These are phyloP conservation scores for Colletotrichum shisoi DNA, from an alignment of 2,329 filamentous ascomycete species.

Conservation along the genomic window DNA sequence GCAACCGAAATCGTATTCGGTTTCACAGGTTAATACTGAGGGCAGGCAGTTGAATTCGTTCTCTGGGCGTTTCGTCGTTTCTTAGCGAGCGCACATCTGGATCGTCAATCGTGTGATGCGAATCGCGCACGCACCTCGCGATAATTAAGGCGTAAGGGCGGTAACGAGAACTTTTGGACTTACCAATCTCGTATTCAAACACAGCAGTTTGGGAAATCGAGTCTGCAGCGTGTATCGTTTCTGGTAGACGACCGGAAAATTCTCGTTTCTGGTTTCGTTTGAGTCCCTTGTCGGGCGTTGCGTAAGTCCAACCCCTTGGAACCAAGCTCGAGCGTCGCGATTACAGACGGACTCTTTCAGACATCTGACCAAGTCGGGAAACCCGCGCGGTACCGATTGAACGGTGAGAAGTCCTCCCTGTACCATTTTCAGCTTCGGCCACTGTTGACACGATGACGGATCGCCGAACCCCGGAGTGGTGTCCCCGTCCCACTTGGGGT, in stretches of 20 bases:
- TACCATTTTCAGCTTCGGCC: not conserved
- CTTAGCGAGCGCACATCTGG: not conserved
- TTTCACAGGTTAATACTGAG: not conserved
- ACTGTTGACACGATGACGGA: not conserved
- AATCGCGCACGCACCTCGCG: not conserved
- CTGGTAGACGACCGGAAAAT: slow-evolving; percentile 13
- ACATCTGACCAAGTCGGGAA: not conserved
- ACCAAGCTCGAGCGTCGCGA: not conserved
- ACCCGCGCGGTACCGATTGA: not conserved
- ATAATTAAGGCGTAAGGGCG: not conserved
- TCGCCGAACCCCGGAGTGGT: slow-evolving; percentile 3
- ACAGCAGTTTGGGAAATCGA: not conserved
- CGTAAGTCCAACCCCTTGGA: slow-evolving; percentile 11
- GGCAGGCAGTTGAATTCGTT: not conserved
- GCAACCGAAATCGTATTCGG: not conserved
- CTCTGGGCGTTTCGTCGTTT: not conserved
- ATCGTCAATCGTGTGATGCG: not conserved
- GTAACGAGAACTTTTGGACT: not conserved
- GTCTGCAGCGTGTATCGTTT: slow-evolving; percentile 13
- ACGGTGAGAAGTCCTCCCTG: not conserved
- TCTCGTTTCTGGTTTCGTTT: slow-evolving; percentile 19
- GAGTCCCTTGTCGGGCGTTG: slow-evolving; percentile 16
- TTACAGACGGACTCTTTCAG: not conserved
- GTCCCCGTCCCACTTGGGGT: slow-evolving; percentile 24
- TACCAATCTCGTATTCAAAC: not conserved